phyloP scores from a whole-genome alignment of 1,139 yeast species.

The Diutina rugosa region DNA sequence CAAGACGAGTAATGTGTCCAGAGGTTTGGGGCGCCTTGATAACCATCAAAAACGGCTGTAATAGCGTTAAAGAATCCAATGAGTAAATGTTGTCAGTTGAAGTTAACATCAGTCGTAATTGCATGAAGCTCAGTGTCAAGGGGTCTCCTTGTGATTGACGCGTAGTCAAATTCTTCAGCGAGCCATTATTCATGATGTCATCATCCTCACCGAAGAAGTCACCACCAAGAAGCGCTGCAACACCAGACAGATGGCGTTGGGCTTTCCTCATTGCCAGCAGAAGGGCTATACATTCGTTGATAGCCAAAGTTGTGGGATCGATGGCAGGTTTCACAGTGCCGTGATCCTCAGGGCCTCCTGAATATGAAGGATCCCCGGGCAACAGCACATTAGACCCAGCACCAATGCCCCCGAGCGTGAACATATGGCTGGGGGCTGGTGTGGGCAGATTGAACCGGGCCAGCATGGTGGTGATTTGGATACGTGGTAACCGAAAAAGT shows the following conservation, averaged over 20 bases:
- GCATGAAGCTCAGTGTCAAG: constrained; percentile 69
- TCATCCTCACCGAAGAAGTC: constrained; percentile 25
- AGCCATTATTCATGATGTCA: constrained; percentile 13
- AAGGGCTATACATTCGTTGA: constrained; percentile 78
- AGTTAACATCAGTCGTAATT: constrained; percentile 57
- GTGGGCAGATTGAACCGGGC: neutral
- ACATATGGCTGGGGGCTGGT: neutral
- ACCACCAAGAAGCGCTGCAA: constrained; percentile 74
- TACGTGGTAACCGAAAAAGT: neutral
- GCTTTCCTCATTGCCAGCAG: constrained; percentile 88
- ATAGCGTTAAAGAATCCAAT: constrained; percentile 59
- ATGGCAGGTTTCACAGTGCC: constrained; percentile 17
- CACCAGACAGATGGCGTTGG: constrained; percentile 74
- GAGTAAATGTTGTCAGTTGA: constrained; percentile 39
- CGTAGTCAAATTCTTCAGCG: neutral
- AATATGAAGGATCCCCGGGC: neutral
- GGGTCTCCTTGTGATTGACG: constrained; percentile 34
- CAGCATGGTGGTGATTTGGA: neutral
- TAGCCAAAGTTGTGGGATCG: constrained; percentile 74
- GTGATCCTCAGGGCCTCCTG: neutral
- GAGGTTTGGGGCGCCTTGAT: constrained; percentile 78
- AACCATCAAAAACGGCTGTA: constrained; percentile 82
- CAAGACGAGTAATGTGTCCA: constrained; percentile 74
- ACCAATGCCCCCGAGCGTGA: constrained; percentile 1
- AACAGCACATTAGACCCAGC: neutral